Evolutionary conservation across 2,329 filamentous ascomycete species (phyloP).

Genomic region (Colletotrichum chlorophyti): DNA sequence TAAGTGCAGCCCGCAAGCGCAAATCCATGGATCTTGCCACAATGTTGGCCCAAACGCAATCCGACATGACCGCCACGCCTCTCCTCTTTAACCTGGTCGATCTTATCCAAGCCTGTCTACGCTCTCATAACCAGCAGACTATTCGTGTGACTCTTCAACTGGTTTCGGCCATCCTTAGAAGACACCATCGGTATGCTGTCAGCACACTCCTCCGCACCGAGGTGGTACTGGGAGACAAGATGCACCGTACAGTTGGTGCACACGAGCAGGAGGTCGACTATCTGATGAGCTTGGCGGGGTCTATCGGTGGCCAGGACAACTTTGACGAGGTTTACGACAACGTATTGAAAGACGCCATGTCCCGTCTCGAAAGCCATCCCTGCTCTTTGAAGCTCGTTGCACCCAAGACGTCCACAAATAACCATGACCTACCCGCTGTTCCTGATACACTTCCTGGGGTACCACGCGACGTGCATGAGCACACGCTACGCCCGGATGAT

Average conservation of each 20-base stretch:
- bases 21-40: constrained; percentile 89
- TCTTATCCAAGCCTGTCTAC: constrained; percentile 83
- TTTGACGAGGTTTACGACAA: constrained; percentile 77
- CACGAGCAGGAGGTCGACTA: constrained; percentile 78
- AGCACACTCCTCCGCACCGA: constrained; percentile 76
- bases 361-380: constrained; percentile 73
- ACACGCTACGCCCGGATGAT: constrained; percentile 68
- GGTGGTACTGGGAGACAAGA: constrained; percentile 58
- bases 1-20: constrained; percentile 77
- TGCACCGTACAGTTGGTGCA: constrained; percentile 72
- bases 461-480: constrained; percentile 64
- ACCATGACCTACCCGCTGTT: constrained; percentile 62
- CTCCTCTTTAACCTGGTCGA: constrained; percentile 93
- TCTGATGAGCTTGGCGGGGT: constrained; percentile 72
- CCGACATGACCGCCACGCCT: constrained; percentile 78
- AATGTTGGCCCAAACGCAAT: constrained; percentile 73
- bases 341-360: constrained; percentile 74
- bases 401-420: constrained; percentile 62
- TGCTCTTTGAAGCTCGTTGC: constrained; percentile 75
- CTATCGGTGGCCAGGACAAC: constrained; percentile 71
- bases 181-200: constrained; percentile 87
- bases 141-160: constrained; percentile 88
- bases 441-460: constrained; percentile 64
- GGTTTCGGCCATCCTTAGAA: constrained; percentile 82
- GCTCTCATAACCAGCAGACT: constrained; percentile 86